Conservation (phyloP, 2,329 filamentous ascomycete species). For the Plenodomus biglobosus region DNA sequence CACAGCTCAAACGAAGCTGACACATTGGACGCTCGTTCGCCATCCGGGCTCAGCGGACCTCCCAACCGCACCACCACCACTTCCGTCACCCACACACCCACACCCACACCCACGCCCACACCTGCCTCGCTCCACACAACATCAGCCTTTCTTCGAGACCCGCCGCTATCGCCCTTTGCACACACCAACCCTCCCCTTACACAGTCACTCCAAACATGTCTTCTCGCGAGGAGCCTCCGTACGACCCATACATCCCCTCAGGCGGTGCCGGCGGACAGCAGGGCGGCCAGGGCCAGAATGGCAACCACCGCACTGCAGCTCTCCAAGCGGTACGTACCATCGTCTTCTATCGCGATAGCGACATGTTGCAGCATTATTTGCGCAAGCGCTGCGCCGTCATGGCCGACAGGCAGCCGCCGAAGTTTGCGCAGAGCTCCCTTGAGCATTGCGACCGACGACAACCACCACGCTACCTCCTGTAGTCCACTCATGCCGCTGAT, state of each 20-base stretch:
- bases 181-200: constrained; percentile 5
- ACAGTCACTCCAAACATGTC: constrained; percentile 40
- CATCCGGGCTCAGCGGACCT: constrained; percentile 19
- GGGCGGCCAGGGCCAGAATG: constrained; percentile 50
- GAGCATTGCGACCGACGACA: constrained; percentile 7
- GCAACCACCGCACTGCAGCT: constrained; percentile 68
- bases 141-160: constrained; percentile 17
- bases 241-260: constrained; percentile 86
- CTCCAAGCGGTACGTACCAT: constrained; percentile 71
- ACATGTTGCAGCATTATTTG: constrained; percentile 4
- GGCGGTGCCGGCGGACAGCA: constrained; percentile 54
- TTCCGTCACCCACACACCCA: constrained; percentile 28
- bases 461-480: no score
- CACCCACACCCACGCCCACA: constrained; percentile 26
- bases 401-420: constrained; percentile 8
- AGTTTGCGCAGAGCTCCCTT: constrained; percentile 14
- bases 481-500: no score
- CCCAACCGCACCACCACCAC: constrained; percentile 20
- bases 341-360: constrained; percentile 2
- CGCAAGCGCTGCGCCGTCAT: constrained; percentile 3
- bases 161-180: constrained; percentile 18
- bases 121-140: constrained; percentile 23
- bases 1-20: constrained; percentile 35
- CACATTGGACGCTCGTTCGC: constrained; percentile 23
- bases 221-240: constrained; percentile 62